These are phyloP conservation scores for Candida chauliodis DNA, from an alignment of 805 yeast species.

Conservation along the genomic window DNA sequence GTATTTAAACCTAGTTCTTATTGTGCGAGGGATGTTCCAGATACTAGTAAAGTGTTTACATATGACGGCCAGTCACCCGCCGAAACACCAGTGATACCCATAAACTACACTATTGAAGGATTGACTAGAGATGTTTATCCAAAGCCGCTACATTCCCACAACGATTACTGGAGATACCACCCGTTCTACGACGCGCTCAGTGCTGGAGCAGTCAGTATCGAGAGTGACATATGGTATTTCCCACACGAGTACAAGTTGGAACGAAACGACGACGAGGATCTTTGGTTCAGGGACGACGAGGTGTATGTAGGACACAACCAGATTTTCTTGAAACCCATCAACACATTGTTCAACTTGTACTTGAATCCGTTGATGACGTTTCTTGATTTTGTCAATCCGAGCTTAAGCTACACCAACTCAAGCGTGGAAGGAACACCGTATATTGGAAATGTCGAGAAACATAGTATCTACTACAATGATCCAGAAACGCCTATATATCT, in stretches of 20 bases:
- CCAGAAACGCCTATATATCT: slow-evolving; percentile 53
- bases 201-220: slow-evolving; percentile 55
- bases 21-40: slow-evolving; percentile 13
- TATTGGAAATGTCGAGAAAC: slow-evolving; percentile 15
- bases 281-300: slow-evolving; percentile 24
- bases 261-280: slow-evolving; percentile 14
- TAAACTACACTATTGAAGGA: slow-evolving; percentile 22
- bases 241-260: slow-evolving; percentile 26
- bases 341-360: slow-evolving; percentile 49
- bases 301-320: slow-evolving; percentile 64
- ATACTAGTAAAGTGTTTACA: background rate
- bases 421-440: slow-evolving; percentile 11
- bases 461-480: slow-evolving; percentile 39
- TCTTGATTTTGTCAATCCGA: slow-evolving; percentile 47
- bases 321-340: slow-evolving; percentile 39
- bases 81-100: slow-evolving; percentile 17
- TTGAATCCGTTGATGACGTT: slow-evolving; percentile 49
- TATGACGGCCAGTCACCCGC: slow-evolving; percentile 6
- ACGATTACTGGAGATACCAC: slow-evolving; percentile 60
- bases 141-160: slow-evolving; percentile 60
- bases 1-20: slow-evolving; percentile 12
- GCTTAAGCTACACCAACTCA: slow-evolving; percentile 7
- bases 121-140: slow-evolving; percentile 35
- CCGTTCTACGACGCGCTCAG: slow-evolving; percentile 59
- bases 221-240: slow-evolving; percentile 64